A percentile compares a stretch with the other conserved stretches of the same genome.
Evolutionary conservation across 2,329 filamentous ascomycete genomes (phyloP).

Genomic region (Neofusicoccum ribis): DNA sequence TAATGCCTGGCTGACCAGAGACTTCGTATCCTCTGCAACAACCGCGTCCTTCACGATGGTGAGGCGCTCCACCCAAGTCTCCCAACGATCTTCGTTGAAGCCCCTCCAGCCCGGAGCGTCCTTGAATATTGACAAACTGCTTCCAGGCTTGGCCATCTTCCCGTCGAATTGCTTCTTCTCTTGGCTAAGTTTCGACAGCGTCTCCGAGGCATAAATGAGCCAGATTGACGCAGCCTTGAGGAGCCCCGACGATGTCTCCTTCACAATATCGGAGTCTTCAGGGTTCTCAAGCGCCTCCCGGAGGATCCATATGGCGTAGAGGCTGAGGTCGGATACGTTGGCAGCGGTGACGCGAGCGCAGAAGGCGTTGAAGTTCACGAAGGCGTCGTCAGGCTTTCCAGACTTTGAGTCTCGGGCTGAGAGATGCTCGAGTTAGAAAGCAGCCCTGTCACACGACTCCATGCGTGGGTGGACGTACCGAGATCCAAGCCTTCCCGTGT

Average conservation of each 20-base stretch:
- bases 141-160: constrained; percentile 18
- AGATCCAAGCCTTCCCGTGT: constrained; percentile 10
- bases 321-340: constrained; percentile 11
- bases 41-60: background rate
- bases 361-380: constrained; percentile 19
- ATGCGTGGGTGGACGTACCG: background rate
- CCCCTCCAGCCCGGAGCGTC: constrained; percentile 17
- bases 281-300: constrained; percentile 19
- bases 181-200: background rate
- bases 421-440: background rate
- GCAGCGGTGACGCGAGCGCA: constrained; percentile 15
- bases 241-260: background rate
- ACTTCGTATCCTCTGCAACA: background rate
- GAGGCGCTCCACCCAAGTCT: constrained; percentile 13
- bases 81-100: constrained; percentile 17
- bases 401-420: background rate
- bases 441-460: background rate
- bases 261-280: background rate
- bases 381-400: background rate
- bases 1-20: constrained; percentile 1
- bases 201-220: constrained; percentile 8
- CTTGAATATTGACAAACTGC: constrained; percentile 15
- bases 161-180: constrained; percentile 19
- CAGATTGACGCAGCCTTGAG: constrained; percentile 8
- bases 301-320: constrained; percentile 20